These are phyloP conservation scores for Chaetomiaceae sp. DNA, from an alignment of 2,329 filamentous ascomycete species.

Conservation along the genomic window DNA sequence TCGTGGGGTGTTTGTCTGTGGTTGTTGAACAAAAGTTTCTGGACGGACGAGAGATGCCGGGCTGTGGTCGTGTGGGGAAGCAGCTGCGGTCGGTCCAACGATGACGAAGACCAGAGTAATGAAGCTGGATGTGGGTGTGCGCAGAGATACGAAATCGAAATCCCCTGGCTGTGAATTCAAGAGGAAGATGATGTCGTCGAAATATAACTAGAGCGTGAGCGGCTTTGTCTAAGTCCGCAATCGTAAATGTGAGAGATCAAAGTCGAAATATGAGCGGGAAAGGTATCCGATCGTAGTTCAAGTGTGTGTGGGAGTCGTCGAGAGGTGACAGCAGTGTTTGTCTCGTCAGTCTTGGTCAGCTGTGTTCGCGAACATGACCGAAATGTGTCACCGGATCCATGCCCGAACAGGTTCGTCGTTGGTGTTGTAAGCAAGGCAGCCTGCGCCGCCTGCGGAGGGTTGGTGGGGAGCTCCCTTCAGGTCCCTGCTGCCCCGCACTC, in stretches of 20 bases:
- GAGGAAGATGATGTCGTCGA: no score
- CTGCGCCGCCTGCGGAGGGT: background rate
- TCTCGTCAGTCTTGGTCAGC: slow-evolving; percentile 14
- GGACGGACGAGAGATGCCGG: background rate
- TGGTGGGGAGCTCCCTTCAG: slow-evolving; percentile 12
- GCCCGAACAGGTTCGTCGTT: background rate
- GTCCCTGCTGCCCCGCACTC: slow-evolving; percentile 6
- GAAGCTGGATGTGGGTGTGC: no score
- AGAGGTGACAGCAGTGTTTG: background rate
- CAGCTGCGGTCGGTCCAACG: no score
- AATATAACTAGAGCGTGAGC: no score
- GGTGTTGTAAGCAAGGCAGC: slow-evolving; percentile 11
- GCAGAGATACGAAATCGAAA: no score
- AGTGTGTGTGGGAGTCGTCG: background rate
- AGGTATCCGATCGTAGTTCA: background rate
- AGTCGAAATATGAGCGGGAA: background rate
- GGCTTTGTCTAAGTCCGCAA: no score
- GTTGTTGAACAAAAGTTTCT: background rate
- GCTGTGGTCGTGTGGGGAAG: no score
- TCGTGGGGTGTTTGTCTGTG: background rate
- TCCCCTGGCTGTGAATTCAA: no score
- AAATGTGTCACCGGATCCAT: slow-evolving; percentile 19
- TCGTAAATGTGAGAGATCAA: no score
- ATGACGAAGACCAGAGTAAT: no score
- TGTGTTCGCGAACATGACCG: slow-evolving; percentile 15